These are phyloP conservation scores for Pinus taeda DNA, from an alignment of 75 land plant species.

Conservation along the genomic window DNA sequence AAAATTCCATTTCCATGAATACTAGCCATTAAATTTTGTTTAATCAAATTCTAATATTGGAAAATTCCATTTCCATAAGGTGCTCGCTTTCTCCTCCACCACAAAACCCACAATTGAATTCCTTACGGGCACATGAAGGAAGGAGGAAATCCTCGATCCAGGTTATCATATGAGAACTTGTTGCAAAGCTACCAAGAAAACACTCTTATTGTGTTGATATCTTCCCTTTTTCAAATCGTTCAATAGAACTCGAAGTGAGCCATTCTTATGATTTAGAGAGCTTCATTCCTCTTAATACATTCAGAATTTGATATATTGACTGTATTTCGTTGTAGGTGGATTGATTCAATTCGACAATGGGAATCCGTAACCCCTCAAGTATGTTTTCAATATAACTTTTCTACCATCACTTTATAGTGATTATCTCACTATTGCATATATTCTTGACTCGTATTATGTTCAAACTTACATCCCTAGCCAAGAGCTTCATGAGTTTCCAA, in stretches of 20 bases:
- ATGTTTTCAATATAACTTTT: constrained; percentile 62
- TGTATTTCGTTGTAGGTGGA: constrained; percentile 38
- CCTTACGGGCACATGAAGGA: neutral
- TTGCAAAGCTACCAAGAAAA: constrained; percentile 69
- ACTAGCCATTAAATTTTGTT: too few relatives aligned
- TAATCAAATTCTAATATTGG: too few relatives aligned
- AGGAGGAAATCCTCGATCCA: constrained; percentile 62
- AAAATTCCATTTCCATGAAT: too few relatives aligned
- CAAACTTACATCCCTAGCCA: constrained; percentile 48
- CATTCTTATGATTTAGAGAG: too few relatives aligned
- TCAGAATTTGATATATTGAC: neutral
- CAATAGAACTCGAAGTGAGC: constrained; percentile 67
- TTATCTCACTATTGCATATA: constrained; percentile 36
- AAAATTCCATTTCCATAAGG: too few relatives aligned
- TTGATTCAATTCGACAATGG: constrained; percentile 51
- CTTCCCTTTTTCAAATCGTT: constrained; percentile 61
- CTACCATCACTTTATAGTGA: constrained; percentile 60
- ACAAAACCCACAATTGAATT: too few relatives aligned
- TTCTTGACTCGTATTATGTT: constrained; percentile 45
- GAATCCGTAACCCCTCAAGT: constrained; percentile 53
- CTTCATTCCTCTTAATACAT: too few relatives aligned
- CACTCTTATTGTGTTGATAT: constrained; percentile 77
- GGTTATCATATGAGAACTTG: constrained; percentile 81
- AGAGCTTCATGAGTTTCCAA: constrained; percentile 42
- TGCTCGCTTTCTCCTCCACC: too few relatives aligned